Base-by-base conservation (phyloP, 78 protist species). In the Thecamonas trahens region DNA sequence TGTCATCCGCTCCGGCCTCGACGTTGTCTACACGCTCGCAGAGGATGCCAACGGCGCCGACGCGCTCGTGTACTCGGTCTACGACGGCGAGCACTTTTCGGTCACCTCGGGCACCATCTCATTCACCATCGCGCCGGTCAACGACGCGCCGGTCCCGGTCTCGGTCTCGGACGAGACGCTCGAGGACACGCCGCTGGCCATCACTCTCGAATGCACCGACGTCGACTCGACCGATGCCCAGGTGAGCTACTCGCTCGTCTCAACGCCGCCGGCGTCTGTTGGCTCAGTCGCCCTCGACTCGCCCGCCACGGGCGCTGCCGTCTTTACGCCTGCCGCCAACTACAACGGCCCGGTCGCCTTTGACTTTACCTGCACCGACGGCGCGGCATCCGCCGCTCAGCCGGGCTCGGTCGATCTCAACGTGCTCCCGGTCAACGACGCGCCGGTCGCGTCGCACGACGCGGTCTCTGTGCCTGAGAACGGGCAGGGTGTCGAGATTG, bases 341-440 rank as follows among this genome's bases (percentile, higher is more conserved):
- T 60, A 15, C 65, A 35, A 60, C 29, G 65, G 65, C 44, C 34
- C 17, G 34, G 29, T 60, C 34, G 20, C 1, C n/a, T 39, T 15
- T 3, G 28, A 38, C 18, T 45, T 29, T 3, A 28, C 32, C 49
- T 6, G 22, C 65, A 6, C 44, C 28, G 7, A 6, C 34, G 31
- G 34, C 5, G 6, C 40, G 8, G 65, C 11, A 1, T 39, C 31
- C 50, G 45, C 35, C 31, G 49, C 34, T 29, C 38, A 1, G 26
- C 22, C 47, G 47, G 22, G 11, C 22, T 13, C 47, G 22, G 11
- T 42, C 47, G 11, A 42, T n/a, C 24, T 60, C 17, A 38, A 9
- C 17, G 65, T 60, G 32, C 11, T 2, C 24, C 29, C 50, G 22
- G 20, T 60, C 50, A 60, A 60, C 65, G 65, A 60, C 65, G 40